Conservation (phyloP, 179 eudicot genomes). For the Gypsophila paniculata region DNA sequence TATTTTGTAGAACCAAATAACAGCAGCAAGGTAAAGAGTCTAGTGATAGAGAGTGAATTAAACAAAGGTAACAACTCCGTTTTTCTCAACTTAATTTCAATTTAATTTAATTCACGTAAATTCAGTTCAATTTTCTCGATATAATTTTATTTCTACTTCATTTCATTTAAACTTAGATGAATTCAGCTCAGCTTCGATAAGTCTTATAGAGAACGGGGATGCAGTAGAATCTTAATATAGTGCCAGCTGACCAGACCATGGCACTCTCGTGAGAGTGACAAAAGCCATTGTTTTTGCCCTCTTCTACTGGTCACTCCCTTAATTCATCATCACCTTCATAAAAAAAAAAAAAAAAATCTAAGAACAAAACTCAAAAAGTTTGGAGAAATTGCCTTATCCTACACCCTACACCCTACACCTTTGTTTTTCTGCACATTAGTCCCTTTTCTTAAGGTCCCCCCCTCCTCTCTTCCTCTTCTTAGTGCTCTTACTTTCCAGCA, state of each 20-base stretch:
- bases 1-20: neutral
- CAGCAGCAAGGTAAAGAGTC: constrained; percentile 13
- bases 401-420: neutral
- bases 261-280: constrained; percentile 75
- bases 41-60: neutral
- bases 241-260: constrained; percentile 46
- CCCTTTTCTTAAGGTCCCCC: neutral
- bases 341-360: neutral
- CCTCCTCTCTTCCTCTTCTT: neutral
- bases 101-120: too few species aligned
- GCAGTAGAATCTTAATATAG: constrained; percentile 9
- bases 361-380: too few species aligned
- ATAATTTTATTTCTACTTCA: too few species aligned
- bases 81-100: too few species aligned
- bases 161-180: too few species aligned
- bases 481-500: neutral
- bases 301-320: constrained; percentile 19
- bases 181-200: too few species aligned
- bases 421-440: too few species aligned
- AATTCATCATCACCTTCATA: neutral
- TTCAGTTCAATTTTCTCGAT: too few species aligned
- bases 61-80: neutral
- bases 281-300: constrained; percentile 38
- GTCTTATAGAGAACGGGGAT: too few species aligned
- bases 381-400: neutral